Percentiles rank a stretch among this genome's conserved stretches.
Evolutionary conservation across 495 filamentous ascomycete genomes (phyloP).

Genomic region (Podospora comata): DNA sequence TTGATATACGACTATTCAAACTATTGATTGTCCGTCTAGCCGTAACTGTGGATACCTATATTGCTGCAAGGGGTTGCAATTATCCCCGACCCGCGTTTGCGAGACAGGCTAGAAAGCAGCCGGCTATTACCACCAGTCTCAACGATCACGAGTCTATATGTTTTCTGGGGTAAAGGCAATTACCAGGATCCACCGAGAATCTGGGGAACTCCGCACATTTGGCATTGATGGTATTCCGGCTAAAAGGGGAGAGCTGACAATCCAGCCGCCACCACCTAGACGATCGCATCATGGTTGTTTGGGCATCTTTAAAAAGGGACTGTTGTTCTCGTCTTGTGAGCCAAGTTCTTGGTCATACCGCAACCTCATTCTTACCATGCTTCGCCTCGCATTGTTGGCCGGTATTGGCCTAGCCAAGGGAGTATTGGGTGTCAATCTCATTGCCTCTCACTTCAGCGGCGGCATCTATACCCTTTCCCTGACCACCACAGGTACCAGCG

Average conservation of each 20-base stretch:
- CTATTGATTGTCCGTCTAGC: not conserved
- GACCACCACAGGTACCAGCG: slow-evolving; percentile 24
- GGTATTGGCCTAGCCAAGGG: slow-evolving; percentile 26
- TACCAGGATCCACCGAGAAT: slow-evolving; percentile 7
- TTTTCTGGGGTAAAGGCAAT: slow-evolving; percentile 10
- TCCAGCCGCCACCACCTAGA: not conserved
- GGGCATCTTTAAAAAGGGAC: not conserved
- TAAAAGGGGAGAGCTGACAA: slow-evolving; percentile 13
- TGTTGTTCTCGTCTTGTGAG: not conserved
- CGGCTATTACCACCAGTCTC: slow-evolving; percentile 15
- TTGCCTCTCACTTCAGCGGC: slow-evolving; percentile 45
- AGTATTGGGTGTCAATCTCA: slow-evolving; percentile 36
- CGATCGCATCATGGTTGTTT: not conserved
- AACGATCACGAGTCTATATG: slow-evolving; percentile 2
- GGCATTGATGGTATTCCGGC: slow-evolving; percentile 16
- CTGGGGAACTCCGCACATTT: slow-evolving; percentile 13
- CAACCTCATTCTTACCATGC: slow-evolving; percentile 11
- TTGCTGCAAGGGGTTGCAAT: slow-evolving; percentile 15
- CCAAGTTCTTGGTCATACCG: not conserved
- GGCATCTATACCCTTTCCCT: slow-evolving; percentile 40
- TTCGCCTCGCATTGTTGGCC: slow-evolving; percentile 16
- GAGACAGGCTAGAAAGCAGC: not conserved
- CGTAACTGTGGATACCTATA: not conserved
- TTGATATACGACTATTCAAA: not conserved
- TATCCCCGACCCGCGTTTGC: slow-evolving; percentile 9